Percentiles rank a stretch among this genome's conserved stretches.
Conservation (phyloP, 805 yeast genomes). For the Cyberlindnera samutprakarnensis region DNA sequence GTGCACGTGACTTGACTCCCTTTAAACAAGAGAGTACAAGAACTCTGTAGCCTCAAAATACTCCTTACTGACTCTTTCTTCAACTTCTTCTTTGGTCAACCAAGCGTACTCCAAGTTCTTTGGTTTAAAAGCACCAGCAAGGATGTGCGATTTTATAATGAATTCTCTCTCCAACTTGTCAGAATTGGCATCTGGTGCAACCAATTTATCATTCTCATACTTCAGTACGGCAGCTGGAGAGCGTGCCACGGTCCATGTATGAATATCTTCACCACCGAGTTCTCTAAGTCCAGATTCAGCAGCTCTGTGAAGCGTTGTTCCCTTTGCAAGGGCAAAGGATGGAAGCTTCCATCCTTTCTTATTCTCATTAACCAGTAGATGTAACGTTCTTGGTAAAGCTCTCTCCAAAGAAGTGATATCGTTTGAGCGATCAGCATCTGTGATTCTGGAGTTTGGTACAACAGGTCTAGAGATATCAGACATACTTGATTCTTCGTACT, state of each 20-base stretch:
- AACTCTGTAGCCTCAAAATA: conserved; percentile 50
- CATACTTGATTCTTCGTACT: conserved; percentile 30
- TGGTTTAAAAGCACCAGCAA: conserved; percentile 68
- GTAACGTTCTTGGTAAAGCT: conserved; percentile 69
- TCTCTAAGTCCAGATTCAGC: conserved; percentile 69
- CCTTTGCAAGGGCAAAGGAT: conserved; percentile 41
- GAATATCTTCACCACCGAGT: conserved; percentile 68
- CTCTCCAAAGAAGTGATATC: conserved; percentile 72
- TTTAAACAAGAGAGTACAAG: conserved; percentile 27
- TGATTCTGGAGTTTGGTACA: conserved; percentile 58
- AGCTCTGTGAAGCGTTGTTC: conserved; percentile 48
- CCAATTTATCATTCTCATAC: conserved; percentile 22
- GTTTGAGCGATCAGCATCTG: conserved; percentile 64
- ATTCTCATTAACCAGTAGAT: conserved; percentile 52
- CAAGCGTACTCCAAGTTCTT: conserved; percentile 55
- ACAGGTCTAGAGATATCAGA: conserved; percentile 65
- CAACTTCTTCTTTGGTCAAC: conserved; percentile 78
- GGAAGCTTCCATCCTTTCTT: conserved; percentile 69
- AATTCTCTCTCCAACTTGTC: conserved; percentile 44
- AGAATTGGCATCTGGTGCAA: conserved; percentile 10
- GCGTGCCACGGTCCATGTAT: conserved; percentile 86
- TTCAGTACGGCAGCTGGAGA: conserved; percentile 73
- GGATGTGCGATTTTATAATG: conserved; percentile 77
- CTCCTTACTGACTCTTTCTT: conserved; percentile 38
- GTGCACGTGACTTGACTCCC: not conserved